Percentiles rank a stretch among this genome's conserved stretches.
phyloP scores from a whole-genome alignment of 2,329 filamentous ascomycete species.

The Davidsoniella eucalypti region DNA sequence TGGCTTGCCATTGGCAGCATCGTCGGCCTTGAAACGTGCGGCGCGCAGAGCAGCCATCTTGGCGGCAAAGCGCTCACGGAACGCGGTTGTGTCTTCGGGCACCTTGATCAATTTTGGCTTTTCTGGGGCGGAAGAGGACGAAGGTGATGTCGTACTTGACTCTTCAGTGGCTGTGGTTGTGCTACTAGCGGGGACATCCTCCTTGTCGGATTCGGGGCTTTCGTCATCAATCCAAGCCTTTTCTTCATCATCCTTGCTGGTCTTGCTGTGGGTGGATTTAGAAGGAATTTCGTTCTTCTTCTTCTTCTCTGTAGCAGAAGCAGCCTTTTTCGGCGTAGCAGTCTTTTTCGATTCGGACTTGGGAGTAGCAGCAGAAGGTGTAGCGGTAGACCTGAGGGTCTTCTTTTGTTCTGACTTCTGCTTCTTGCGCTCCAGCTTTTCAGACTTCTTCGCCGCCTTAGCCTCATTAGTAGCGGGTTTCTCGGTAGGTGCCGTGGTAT shows the following conservation, averaged over 20 bases:
- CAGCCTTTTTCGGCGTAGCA: conserved; percentile 14
- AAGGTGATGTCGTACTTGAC: conserved; percentile 23
- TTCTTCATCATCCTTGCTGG: conserved; percentile 2
- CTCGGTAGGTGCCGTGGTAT: conserved; percentile 16
- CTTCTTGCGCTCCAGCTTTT: conserved; percentile 31
- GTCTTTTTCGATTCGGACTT: conserved; percentile 16
- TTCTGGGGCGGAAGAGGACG: conserved; percentile 50
- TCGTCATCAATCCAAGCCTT: conserved; percentile 16
- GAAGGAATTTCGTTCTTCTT: conserved; percentile 8
- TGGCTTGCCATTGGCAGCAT: conserved; percentile 58
- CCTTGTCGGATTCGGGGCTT: conserved; percentile 43
- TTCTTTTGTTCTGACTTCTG: conserved; percentile 21
- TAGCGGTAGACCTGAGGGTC: conserved; percentile 5
- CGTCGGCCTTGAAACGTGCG: conserved; percentile 60
- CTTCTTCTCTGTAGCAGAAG: conserved; percentile 14
- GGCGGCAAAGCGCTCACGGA: conserved; percentile 63
- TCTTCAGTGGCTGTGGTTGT: conserved; percentile 29
- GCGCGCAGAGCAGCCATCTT: conserved; percentile 75
- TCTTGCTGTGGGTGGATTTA: conserved; percentile 8
- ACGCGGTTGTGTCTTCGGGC: conserved; percentile 54
- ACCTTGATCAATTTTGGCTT: conserved; percentile 51
- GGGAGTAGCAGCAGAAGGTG: conserved; percentile 6
- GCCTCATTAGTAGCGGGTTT: conserved; percentile 20
- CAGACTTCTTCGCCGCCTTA: conserved; percentile 36
- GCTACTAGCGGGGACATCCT: conserved; percentile 22